Evolutionary conservation across 768 basidiomycete species (phyloP), one percentile per base, ranked within the genome.

Genomic region (Hemileccinum impolitum): DNA sequence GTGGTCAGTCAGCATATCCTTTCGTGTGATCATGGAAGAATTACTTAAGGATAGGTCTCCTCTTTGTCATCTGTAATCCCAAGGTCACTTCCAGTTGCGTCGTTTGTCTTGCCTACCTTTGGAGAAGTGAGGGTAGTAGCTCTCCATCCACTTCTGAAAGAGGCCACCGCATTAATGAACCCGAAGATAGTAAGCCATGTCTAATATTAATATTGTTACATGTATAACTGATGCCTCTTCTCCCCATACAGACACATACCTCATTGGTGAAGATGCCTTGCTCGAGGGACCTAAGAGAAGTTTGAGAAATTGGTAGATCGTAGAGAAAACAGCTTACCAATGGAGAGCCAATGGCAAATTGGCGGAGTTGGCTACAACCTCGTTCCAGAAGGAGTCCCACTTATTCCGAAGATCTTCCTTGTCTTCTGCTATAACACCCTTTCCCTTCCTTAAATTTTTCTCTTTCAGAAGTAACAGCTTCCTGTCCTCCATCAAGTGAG

Each of bases 331-430:
- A 32, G 52, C 79, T 46, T 55, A 90, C 92, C 90, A 93, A 63
- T 95, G 93, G 48, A 91, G 66, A 3, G 91, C 88, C 43, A 90
- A 65, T 4, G 91, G 93, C n/a, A 92, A 69, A 62, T 90, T 87
- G 21, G 81, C 81, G 8, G 85, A 53, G 60, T 92, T 92, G 42
- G 81, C 79, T 13, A 87, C 64, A 11, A 87, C 63, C 51, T 91
- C 89, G 43, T 80, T 84, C 77, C 81, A 82, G 47, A 83, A 80
- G 14, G 84, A 77, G 54, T 79, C 76, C 81, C 84, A 84, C 54
- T 82, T 71, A 48, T 80, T 72, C 19, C 62, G 53, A 18, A 90
- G 62, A 43, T 86, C 84, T 32, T 68, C 69, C 52, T 75, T 80
- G 55, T 88, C 85, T 21, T 70, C 56, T 19, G 71, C 69, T n/a